A percentile compares a stretch with the other conserved stretches of the same genome.
Conservation (phyloP, 2,329 filamentous ascomycete species). For the Fusarium tjaetaba region DNA sequence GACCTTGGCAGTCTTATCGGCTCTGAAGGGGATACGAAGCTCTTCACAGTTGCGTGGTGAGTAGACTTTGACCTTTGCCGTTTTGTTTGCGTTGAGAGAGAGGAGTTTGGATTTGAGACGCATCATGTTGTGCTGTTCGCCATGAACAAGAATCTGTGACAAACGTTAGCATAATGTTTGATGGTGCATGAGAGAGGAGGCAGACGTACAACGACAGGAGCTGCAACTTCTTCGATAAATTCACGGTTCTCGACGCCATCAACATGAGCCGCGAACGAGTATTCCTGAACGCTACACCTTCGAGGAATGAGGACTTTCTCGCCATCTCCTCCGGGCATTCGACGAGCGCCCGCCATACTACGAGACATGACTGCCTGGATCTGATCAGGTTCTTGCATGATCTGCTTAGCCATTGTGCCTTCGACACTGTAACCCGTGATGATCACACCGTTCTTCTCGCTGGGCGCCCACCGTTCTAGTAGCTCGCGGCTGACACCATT, state of each 20-base stretch:
- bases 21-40: constrained; percentile 92
- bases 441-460: constrained; percentile 96
- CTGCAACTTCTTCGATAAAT: constrained; percentile 93
- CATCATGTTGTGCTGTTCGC: constrained; percentile 98
- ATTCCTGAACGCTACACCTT: constrained; percentile 92
- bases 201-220: constrained; percentile 86
- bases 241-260: constrained; percentile 95
- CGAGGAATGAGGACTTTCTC: constrained; percentile 92
- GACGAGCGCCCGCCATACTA: constrained; percentile 69
- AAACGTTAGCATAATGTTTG: constrained; percentile 10
- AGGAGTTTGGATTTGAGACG: constrained; percentile 93
- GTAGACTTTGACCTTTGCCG: constrained; percentile 87
- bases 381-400: constrained; percentile 93
- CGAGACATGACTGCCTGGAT: constrained; percentile 94
- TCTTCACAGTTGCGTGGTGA: constrained; percentile 96
- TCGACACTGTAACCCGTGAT: constrained; percentile 99
- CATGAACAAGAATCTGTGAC: constrained; percentile 88
- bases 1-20: constrained; percentile 95
- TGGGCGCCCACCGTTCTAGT: constrained; percentile 94
- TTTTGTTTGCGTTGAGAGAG: constrained; percentile 86
- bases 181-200: neutral
- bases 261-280: constrained; percentile 95
- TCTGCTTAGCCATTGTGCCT: constrained; percentile 96
- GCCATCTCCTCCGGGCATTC: constrained; percentile 72
- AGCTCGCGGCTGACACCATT: constrained; percentile 94